Conservation (phyloP, 2,329 filamentous ascomycete species). For the Alternaria sp. region DNA sequence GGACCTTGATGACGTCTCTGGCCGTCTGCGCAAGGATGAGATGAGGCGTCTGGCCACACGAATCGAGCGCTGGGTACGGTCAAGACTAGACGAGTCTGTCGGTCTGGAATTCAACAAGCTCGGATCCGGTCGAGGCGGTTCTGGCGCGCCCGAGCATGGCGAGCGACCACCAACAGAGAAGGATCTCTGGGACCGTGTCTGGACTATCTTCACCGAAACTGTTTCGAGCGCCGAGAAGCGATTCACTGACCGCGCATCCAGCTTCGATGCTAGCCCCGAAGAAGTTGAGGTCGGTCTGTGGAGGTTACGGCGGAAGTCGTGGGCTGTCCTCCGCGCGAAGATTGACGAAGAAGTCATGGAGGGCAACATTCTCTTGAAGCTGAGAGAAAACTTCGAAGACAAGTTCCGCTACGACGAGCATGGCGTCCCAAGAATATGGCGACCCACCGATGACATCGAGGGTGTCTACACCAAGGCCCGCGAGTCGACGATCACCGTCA, state of each 20-base stretch:
- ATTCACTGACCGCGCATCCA: slow-evolving; percentile 87
- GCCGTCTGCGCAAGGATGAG: slow-evolving; percentile 86
- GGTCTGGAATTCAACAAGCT: slow-evolving; percentile 96
- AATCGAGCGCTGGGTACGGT: slow-evolving; percentile 92
- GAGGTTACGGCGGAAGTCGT: slow-evolving; percentile 91
- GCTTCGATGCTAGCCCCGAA: slow-evolving; percentile 88
- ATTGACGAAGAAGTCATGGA: slow-evolving; percentile 99
- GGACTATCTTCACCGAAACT: slow-evolving; percentile 81
- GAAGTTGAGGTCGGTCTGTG: slow-evolving; percentile 93
- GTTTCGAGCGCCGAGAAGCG: slow-evolving; percentile 84
- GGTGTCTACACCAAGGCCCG: slow-evolving; percentile 90
- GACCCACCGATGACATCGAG: slow-evolving; percentile 95
- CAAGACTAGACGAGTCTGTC: slow-evolving; percentile 83
- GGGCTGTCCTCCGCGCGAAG: slow-evolving; percentile 86
- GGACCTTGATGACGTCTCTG: slow-evolving; percentile 88
- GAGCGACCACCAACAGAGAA: slow-evolving; percentile 76
- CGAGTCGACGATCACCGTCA: slow-evolving; percentile 88
- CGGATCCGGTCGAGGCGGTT: slow-evolving; percentile 83
- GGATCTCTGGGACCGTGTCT: slow-evolving; percentile 94
- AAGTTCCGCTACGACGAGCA: slow-evolving; percentile 98
- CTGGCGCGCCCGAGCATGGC: slow-evolving; percentile 78
- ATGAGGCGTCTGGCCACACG: slow-evolving; percentile 91
- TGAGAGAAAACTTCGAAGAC: slow-evolving; percentile 98
- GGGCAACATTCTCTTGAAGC: slow-evolving; percentile 91
- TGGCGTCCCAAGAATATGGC: slow-evolving; percentile 95